Conservation (phyloP, 2,329 filamentous ascomycete genomes). For the Blumeria hordei region DNA sequence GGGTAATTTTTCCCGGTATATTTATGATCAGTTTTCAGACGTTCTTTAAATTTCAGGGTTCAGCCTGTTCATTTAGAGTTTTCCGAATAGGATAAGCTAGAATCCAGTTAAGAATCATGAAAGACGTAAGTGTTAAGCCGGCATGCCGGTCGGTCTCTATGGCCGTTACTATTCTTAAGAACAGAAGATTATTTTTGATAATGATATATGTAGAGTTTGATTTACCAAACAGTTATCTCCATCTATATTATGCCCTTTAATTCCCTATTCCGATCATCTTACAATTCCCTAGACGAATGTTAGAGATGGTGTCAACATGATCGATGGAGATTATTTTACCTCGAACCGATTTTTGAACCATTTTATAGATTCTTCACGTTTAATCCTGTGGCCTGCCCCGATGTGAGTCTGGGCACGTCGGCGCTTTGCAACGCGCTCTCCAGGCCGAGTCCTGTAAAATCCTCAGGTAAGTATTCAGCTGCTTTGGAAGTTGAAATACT, state of each 20-base stretch:
- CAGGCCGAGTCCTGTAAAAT: constrained; percentile 55
- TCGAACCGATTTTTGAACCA: constrained; percentile 53
- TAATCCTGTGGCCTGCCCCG: constrained; percentile 78
- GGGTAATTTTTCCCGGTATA: no score
- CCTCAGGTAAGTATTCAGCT: constrained; percentile 2
- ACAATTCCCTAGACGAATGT: constrained; percentile 13
- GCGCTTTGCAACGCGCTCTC: constrained; percentile 91
- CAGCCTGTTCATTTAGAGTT: no score
- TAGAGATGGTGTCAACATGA: constrained; percentile 12
- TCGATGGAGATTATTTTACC: constrained; percentile 16
- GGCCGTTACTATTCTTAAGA: constrained; percentile 39
- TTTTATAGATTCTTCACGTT: constrained; percentile 83
- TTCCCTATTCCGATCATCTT: constrained; percentile 20
- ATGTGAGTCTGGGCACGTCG: constrained; percentile 72
- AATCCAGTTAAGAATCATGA: no score
- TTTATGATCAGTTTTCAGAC: no score
- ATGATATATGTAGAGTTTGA: no score
- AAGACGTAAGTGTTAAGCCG: constrained; percentile 21
- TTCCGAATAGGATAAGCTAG: no score
- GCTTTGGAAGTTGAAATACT: constrained; percentile 15
- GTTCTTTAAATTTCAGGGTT: no score
- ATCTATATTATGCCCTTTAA: no score
- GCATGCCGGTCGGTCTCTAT: constrained; percentile 53
- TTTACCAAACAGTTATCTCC: no score
- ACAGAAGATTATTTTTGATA: constrained; percentile 22